Base-by-base conservation (phyloP, 768 basidiomycete species). In the Lactarius psammicola region DNA sequence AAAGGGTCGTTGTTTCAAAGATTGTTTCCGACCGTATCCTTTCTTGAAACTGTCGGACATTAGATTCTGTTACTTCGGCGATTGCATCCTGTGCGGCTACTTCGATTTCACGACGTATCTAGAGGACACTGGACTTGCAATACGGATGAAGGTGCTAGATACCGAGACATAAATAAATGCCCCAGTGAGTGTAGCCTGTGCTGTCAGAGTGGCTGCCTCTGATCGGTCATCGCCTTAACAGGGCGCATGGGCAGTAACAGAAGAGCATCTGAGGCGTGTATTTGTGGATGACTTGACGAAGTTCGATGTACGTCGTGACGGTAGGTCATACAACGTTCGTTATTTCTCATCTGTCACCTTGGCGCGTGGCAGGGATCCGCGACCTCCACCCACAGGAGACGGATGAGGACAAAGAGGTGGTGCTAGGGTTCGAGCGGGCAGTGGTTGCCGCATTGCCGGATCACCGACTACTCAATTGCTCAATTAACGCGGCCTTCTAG, bases 241-340 rank as follows among this genome's bases (percentile, higher is more conserved):
- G 18, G 53, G 51, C 20, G 36, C 61, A 28, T 62, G 40, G 54
- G 38, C 2, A 7, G n/a, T 7, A 26, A 44, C 40, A n/a, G 61
- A 56, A 34, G 30, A 33, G 15, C 20, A 33, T n/a, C 28, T 62
- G 38, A 23, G n/a, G 17, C 17, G 20, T 1, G 38, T 20, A 3
- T 62, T 62, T 15, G 53, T 62, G 9, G 51, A 62, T 15, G 53
- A 55, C 20, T 40, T 62, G 20, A 3, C 60, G 44, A 31, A 31
- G 36, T 30, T 55, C 15, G 60, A 42, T 10, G 20, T 55, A 7
- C 61, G 40, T 56, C 60, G 60, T 10, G 36, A 61, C 11, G 17
- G 20, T 3, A 28, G 26, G 20, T 54, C 26, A 20, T 5, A 40
- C 18, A 11, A 54, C 60, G 11, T 18, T 61, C 36, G 18, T 61